Evolutionary conservation across 345 rosid genomes (phyloP).

Genomic region (Eucalyptus pumila): DNA sequence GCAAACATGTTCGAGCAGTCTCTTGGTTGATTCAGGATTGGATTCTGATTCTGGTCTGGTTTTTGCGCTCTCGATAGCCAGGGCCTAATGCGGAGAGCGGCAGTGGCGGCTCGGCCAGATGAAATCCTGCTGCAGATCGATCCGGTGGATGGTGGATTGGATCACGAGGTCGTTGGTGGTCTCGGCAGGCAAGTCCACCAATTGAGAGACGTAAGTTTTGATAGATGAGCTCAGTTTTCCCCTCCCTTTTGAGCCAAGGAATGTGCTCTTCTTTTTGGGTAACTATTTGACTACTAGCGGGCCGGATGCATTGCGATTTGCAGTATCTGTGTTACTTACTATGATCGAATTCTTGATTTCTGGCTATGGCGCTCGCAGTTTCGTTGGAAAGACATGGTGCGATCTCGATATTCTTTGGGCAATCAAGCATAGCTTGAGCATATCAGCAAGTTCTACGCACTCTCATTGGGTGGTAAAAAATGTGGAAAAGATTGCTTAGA

Average conservation of each 20-base stretch:
- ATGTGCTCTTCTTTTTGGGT: background rate
- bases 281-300: background rate
- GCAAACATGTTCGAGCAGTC: background rate
- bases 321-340: background rate
- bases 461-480: no score
- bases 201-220: constrained; percentile 33
- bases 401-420: no score
- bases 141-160: constrained; percentile 63
- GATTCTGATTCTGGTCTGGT: background rate
- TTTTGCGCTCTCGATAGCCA: constrained; percentile 21
- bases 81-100: constrained; percentile 28
- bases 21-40: background rate
- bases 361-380: background rate
- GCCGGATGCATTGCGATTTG: background rate
- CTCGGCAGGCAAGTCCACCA: constrained; percentile 60
- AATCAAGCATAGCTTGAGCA: no score
- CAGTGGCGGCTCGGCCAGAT: constrained; percentile 28
- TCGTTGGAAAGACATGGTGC: no score
- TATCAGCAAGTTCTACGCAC: no score
- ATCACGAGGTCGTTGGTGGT: constrained; percentile 49
- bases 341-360: no score
- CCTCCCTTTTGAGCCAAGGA: background rate
- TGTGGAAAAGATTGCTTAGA: background rate
- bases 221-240: background rate
- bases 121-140: constrained; percentile 71